Percentiles rank a stretch among this genome's conserved stretches.
Evolutionary conservation across 1,284 basidiomycete species (phyloP).

Genomic region (Schizophyllum amplum): DNA sequence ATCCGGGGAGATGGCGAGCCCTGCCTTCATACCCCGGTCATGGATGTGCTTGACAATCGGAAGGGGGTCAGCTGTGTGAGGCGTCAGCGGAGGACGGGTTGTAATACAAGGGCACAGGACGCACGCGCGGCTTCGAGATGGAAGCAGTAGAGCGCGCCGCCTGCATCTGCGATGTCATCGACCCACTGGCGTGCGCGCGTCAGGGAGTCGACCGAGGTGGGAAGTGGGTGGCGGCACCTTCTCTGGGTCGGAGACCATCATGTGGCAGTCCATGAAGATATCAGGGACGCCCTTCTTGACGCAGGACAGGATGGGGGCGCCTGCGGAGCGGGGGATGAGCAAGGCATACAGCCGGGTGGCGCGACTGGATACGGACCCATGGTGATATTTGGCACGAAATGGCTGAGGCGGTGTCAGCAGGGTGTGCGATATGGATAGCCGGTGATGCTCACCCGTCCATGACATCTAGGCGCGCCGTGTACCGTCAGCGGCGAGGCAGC

Average conservation of each 20-base stretch:
- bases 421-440: slow-evolving; percentile 10
- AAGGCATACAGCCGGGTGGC: slow-evolving; percentile 8
- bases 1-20: slow-evolving; percentile 91
- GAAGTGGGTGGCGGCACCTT: slow-evolving; percentile 43
- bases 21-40: slow-evolving; percentile 76
- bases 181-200: slow-evolving; percentile 70
- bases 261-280: slow-evolving; percentile 99
- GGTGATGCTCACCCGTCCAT: slow-evolving; percentile 80
- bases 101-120: slow-evolving; percentile 21
- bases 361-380: slow-evolving; percentile 54
- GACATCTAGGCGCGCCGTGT: slow-evolving; percentile 52
- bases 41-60: slow-evolving; percentile 75
- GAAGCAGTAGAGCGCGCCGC: slow-evolving; percentile 94
- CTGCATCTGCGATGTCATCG: slow-evolving; percentile 90
- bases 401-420: slow-evolving; percentile 36
- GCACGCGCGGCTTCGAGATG: slow-evolving; percentile 92
- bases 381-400: slow-evolving; percentile 98
- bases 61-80: slow-evolving; percentile 54
- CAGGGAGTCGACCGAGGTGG: slow-evolving; percentile 3
- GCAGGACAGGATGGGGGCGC: slow-evolving; percentile 83
- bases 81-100: slow-evolving; percentile 3
- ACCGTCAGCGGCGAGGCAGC: slow-evolving; percentile 1
- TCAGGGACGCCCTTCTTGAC: slow-evolving; percentile 87
- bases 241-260: slow-evolving; percentile 97
- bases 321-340: slow-evolving; percentile 30